These are phyloP conservation scores for Prosopis cineraria DNA, from an alignment of 306 rosid genomes.

Conservation along the genomic window DNA sequence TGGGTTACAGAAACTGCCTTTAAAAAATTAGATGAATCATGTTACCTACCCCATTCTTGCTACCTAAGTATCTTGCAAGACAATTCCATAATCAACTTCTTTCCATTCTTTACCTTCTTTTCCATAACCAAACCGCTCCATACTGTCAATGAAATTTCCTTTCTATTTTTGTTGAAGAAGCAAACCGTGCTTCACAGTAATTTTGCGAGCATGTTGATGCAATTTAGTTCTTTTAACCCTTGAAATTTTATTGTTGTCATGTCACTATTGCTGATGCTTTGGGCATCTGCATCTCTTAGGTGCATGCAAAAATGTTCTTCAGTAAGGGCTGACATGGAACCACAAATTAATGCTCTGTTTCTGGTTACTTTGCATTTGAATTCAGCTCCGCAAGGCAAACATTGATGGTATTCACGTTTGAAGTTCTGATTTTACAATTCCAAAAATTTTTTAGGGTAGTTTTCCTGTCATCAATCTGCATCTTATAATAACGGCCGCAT, in stretches of 20 bases:
- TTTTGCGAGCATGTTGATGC: conserved; percentile 18
- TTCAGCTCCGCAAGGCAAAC: neutral
- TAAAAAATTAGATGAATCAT: too few species aligned
- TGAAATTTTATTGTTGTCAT: conserved; percentile 22
- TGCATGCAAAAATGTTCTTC: conserved; percentile 17
- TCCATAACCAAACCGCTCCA: too few species aligned
- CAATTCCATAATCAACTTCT: too few species aligned
- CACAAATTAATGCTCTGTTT: neutral
- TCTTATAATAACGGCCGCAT: too few species aligned
- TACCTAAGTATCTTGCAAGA: too few species aligned
- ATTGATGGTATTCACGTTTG: neutral
- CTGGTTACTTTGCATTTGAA: neutral
- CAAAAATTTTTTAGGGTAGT: neutral
- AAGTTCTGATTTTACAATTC: neutral
- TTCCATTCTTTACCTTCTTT: too few species aligned
- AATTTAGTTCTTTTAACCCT: conserved; percentile 32
- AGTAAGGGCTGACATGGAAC: neutral
- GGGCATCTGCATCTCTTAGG: neutral
- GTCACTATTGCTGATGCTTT: too few species aligned
- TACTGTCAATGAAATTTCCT: too few species aligned
- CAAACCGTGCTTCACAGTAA: too few species aligned
- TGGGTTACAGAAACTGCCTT: too few species aligned
- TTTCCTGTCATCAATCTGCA: neutral
- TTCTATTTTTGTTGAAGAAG: too few species aligned
- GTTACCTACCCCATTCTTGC: too few species aligned